Evolutionary conservation across 257 asterid species (phyloP), one percentile per base, ranked within the genome.

Genomic region (Primulina tabacum): DNA sequence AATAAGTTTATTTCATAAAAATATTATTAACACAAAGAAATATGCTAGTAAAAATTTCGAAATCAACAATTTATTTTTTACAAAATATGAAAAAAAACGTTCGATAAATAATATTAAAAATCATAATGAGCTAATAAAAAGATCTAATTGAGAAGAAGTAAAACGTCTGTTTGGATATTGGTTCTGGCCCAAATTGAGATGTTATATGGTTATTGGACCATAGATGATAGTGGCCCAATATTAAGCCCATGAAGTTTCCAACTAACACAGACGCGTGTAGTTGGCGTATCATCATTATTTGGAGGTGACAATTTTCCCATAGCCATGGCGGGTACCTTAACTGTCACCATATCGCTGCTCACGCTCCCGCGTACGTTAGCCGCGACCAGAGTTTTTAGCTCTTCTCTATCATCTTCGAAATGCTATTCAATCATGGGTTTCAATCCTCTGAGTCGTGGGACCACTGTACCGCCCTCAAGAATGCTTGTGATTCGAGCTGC

Each of bases 401-500:
- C 80, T 8, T 73, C 71, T 14, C 28, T 67, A 12, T 80, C 84
- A 11, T 65, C 83, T 7, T 77, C 84, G 1, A 79, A 62, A 68
- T 57, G 79, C 66, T 77, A 68, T 79, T 85, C 82, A 62, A 76
- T 33, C 33, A 59, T 76, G 81, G 79, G 80, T 2, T 76, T 68
- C 72, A 50, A 75, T 81, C 64, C 77, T 74, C 75, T 75, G 73
- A 77, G 34, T 73, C 73, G 77, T 71, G 64, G 76, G 70, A 65
- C 75, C 59, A 38, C 37, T 29, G 74, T 61, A 72, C 53, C 73
- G 37, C 82, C 77, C 30, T 55, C 86, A 4, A 79, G 88, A 71
- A 89, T 81, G 77, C 78, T 85, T 8, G 82, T 73, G 66, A 83
- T 88, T 79, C 86, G 89, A 77, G 96, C 98, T 33, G 90, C 96